These are phyloP conservation scores for Aegilops umbellulata DNA, from an alignment of 176 grass and related monocot species.

Conservation along the genomic window DNA sequence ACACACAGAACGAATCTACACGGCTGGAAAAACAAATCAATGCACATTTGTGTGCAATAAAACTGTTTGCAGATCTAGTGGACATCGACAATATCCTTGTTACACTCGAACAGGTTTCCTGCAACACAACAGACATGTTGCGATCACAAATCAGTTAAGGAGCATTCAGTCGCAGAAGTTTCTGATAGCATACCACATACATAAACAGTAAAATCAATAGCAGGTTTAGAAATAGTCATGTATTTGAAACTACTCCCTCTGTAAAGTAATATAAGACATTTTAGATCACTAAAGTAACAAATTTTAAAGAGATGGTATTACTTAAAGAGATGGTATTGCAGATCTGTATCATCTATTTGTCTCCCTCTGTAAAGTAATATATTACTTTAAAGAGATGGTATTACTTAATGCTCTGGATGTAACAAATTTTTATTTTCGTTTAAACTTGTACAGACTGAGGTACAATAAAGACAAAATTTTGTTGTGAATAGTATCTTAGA, in stretches of 20 bases:
- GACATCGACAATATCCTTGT: background rate
- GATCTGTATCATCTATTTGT: too few relatives aligned
- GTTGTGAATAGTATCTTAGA: background rate
- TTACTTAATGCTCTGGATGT: too few relatives aligned
- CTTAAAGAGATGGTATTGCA: too few relatives aligned
- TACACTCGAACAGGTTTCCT: slow-evolving; percentile 24
- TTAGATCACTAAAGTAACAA: too few relatives aligned
- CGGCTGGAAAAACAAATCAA: background rate
- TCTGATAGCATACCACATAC: background rate
- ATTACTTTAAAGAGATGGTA: too few relatives aligned
- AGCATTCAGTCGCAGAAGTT: background rate
- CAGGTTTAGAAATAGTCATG: background rate
- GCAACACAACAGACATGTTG: slow-evolving; percentile 10
- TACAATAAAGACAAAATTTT: background rate
- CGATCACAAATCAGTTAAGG: background rate
- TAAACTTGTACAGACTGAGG: background rate
- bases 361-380: too few relatives aligned
- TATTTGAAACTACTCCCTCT: background rate
- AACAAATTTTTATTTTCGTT: too few relatives aligned
- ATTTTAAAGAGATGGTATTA: too few relatives aligned
- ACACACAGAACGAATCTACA: background rate
- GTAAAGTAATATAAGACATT: too few relatives aligned
- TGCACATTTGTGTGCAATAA: slow-evolving; percentile 1
- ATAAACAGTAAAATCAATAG: background rate
- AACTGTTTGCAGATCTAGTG: slow-evolving; percentile 9